Conservation (phyloP, 495 filamentous ascomycete species). For the Penicillium silybi region DNA sequence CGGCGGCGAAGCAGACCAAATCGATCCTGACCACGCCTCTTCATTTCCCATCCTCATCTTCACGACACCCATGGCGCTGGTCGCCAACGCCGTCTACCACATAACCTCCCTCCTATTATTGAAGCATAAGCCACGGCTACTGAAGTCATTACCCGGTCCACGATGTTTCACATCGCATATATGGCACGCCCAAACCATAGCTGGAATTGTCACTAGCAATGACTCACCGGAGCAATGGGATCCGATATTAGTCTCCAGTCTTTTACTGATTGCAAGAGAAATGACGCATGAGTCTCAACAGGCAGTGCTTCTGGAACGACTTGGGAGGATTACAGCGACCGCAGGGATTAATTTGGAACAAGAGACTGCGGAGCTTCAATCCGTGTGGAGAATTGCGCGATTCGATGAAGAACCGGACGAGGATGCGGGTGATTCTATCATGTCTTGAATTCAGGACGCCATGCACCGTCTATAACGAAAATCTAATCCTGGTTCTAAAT, state of each 20-base stretch:
- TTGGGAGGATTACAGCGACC: slow-evolving; percentile 11
- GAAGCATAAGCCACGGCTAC: slow-evolving; percentile 21
- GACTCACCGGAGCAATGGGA: slow-evolving; percentile 28
- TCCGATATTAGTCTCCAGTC: slow-evolving; percentile 19
- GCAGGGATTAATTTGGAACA: slow-evolving; percentile 20
- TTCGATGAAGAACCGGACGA: slow-evolving; percentile 22
- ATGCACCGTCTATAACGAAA: not conserved
- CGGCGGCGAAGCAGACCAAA: slow-evolving; percentile 22
- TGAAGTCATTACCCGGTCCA: slow-evolving; percentile 25
- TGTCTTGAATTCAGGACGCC: slow-evolving; percentile 8
- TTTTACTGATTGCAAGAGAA: slow-evolving; percentile 18
- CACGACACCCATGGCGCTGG: slow-evolving; percentile 30
- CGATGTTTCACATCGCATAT: slow-evolving; percentile 25
- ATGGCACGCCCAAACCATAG: slow-evolving; percentile 27
- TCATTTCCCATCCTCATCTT: slow-evolving; percentile 25
- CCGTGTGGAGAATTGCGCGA: slow-evolving; percentile 19
- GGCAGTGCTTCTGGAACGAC: slow-evolving; percentile 9
- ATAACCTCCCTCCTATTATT: slow-evolving; percentile 21
- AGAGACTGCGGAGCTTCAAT: slow-evolving; percentile 13
- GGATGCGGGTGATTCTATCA: slow-evolving; percentile 8
- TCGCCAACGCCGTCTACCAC: slow-evolving; percentile 25
- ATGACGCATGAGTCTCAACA: slow-evolving; percentile 29
- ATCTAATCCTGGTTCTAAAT: not conserved
- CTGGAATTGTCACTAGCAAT: slow-evolving; percentile 23
- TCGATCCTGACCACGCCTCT: slow-evolving; percentile 23